Evolutionary conservation across 352 stramenopile species (phyloP).

Genomic region (Globisporangium megalacanthum): DNA sequence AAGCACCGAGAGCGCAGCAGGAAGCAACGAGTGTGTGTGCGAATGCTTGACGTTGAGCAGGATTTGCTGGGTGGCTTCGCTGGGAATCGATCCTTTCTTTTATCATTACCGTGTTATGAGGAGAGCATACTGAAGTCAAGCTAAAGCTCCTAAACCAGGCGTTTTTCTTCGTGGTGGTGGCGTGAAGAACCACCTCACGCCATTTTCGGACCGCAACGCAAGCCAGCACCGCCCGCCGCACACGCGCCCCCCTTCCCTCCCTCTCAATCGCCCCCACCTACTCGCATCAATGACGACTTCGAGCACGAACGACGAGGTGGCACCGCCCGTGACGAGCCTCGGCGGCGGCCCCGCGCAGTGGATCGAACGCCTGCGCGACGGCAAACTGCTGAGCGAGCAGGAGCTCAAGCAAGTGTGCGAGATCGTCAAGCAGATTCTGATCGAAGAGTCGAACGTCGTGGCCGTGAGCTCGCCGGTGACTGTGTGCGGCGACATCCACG

Average conservation of each 20-base stretch:
- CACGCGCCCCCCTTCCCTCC: neutral
- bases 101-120: too few species aligned
- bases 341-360: slow-evolving; percentile 76
- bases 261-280: neutral
- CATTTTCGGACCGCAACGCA: slow-evolving; percentile 1
- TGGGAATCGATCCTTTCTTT: too few species aligned
- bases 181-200: neutral
- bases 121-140: too few species aligned
- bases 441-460: slow-evolving; percentile 91
- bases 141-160: too few species aligned
- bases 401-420: slow-evolving; percentile 88
- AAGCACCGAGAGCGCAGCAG: too few species aligned
- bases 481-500: slow-evolving; percentile 87
- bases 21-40: too few species aligned
- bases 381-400: slow-evolving; percentile 81
- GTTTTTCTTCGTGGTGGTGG: too few species aligned
- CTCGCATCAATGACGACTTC: slow-evolving; percentile 27
- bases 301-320: slow-evolving; percentile 55
- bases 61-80: too few species aligned
- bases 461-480: slow-evolving; percentile 87
- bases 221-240: neutral
- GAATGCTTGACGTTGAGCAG: too few species aligned
- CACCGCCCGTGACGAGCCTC: slow-evolving; percentile 36
- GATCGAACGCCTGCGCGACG: slow-evolving; percentile 74
- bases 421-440: slow-evolving; percentile 89